Percentiles rank a stretch among this genome's conserved stretches.
Conservation (phyloP, 2,329 filamentous ascomycete genomes). For the Thelonectria discophora region DNA sequence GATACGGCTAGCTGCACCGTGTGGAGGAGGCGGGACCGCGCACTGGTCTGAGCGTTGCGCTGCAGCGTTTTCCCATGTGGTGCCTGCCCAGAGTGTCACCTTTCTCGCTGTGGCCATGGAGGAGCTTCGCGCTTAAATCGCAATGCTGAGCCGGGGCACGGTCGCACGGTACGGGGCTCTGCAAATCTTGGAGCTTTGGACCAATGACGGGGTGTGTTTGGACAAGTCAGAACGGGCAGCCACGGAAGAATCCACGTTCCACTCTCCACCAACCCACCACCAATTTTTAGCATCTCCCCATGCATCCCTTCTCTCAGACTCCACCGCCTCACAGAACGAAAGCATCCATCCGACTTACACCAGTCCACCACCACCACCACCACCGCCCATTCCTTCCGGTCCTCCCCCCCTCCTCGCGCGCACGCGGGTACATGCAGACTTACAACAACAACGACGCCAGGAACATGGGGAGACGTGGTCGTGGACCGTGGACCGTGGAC, state of each 20-base stretch:
- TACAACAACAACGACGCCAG: slow-evolving; percentile 10
- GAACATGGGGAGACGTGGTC: slow-evolving; percentile 31
- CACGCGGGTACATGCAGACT: slow-evolving; percentile 20
- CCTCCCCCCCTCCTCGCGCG: slow-evolving; percentile 3
- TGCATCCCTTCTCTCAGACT: not conserved
- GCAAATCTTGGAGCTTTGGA: not conserved
- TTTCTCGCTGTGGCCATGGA: not conserved
- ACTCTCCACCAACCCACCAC: not conserved
- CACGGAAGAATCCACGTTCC: not conserved
- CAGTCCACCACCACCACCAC: not conserved
- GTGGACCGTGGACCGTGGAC: slow-evolving; percentile 11
- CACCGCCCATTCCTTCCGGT: not conserved
- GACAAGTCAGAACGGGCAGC: not conserved
- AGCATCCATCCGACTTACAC: slow-evolving; percentile 29
- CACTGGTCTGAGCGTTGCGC: slow-evolving; percentile 24
- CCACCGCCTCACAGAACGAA: slow-evolving; percentile 5
- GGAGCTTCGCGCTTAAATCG: slow-evolving; percentile 5
- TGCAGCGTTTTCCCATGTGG: too few species aligned
- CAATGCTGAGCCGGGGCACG: not conserved
- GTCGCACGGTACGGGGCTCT: not conserved
- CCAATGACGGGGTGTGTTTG: not conserved
- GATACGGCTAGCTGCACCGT: slow-evolving; percentile 8
- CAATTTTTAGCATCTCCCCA: not conserved
- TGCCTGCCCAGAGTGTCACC: not conserved
- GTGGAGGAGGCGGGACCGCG: slow-evolving; percentile 23